phyloP scores from a whole-genome alignment of 306 rosid species.

The Medicago ruthenica region DNA sequence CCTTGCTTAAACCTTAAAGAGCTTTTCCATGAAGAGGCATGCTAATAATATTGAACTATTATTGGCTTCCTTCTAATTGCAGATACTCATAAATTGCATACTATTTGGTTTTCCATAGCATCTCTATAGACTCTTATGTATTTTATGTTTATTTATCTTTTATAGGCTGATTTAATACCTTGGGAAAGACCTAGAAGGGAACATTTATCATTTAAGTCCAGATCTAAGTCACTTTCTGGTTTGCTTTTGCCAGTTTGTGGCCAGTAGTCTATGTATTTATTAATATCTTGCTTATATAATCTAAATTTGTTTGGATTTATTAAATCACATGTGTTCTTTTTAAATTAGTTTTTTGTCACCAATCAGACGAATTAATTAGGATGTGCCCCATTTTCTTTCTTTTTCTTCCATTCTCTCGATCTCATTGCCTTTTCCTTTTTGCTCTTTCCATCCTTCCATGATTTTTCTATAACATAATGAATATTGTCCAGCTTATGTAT shows the following conservation, averaged over 20 bases:
- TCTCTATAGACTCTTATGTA: background rate
- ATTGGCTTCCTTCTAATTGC: background rate
- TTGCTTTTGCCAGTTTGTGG: background rate
- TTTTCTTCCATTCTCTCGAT: constrained; percentile 30
- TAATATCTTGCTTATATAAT: background rate
- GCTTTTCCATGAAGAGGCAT: background rate
- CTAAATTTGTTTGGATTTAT: background rate
- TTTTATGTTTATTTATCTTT: constrained; percentile 1
- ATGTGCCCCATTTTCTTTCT: background rate
- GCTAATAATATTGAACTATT: constrained; percentile 14
- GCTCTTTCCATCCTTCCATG: background rate
- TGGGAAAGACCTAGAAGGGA: background rate
- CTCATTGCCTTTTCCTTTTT: constrained; percentile 28
- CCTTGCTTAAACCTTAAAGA: background rate
- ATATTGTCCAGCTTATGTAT: constrained; percentile 23
- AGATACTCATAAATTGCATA: constrained; percentile 2
- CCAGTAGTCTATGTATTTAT: background rate
- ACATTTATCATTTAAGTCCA: background rate
- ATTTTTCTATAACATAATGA: constrained; percentile 26
- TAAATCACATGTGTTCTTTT: background rate
- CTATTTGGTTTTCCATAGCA: constrained; percentile 4
- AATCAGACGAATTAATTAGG: constrained; percentile 3
- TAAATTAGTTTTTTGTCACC: background rate
- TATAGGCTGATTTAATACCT: background rate
- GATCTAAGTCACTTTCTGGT: background rate